Conservation (phyloP, 2,329 filamentous ascomycete species). For the Xylariales sp. region DNA sequence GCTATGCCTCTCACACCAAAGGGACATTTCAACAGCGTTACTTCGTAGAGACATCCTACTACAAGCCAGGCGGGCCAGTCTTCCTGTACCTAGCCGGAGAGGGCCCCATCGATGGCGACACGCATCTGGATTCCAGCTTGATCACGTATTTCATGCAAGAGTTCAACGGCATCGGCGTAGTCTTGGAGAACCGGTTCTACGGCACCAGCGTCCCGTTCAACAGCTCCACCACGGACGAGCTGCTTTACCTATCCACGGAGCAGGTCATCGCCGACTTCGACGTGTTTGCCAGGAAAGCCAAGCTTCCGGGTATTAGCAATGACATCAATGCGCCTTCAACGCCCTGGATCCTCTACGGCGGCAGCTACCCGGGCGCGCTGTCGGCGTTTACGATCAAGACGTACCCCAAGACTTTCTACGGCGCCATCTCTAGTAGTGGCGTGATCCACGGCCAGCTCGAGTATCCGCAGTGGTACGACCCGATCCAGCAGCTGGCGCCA, state of each 20-base stretch:
- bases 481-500: slow-evolving; percentile 61
- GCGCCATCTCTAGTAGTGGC: slow-evolving; percentile 60
- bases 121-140: slow-evolving; percentile 31
- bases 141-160: slow-evolving; percentile 26
- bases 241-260: slow-evolving; percentile 62
- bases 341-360: slow-evolving; percentile 51
- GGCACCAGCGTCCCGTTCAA: slow-evolving; percentile 62
- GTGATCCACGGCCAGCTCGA: slow-evolving; percentile 56
- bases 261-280: slow-evolving; percentile 65
- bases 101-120: slow-evolving; percentile 59
- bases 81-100: slow-evolving; percentile 53
- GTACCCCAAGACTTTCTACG: slow-evolving; percentile 59
- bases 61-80: slow-evolving; percentile 61
- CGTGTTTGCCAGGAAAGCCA: slow-evolving; percentile 61
- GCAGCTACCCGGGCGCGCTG: slow-evolving; percentile 47
- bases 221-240: slow-evolving; percentile 60
- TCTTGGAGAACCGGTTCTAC: slow-evolving; percentile 65
- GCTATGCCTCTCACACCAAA: slow-evolving; percentile 53
- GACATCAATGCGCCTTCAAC: slow-evolving; percentile 56
- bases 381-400: slow-evolving; percentile 57
- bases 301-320: slow-evolving; percentile 55
- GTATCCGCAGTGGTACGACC: slow-evolving; percentile 62
- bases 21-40: slow-evolving; percentile 66
- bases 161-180: slow-evolving; percentile 61
- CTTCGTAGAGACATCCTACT: slow-evolving; percentile 65